A percentile compares a stretch with the other conserved stretches of the same genome.
Conservation (phyloP, 78 protist species). For the Ministeria vibrans region DNA sequence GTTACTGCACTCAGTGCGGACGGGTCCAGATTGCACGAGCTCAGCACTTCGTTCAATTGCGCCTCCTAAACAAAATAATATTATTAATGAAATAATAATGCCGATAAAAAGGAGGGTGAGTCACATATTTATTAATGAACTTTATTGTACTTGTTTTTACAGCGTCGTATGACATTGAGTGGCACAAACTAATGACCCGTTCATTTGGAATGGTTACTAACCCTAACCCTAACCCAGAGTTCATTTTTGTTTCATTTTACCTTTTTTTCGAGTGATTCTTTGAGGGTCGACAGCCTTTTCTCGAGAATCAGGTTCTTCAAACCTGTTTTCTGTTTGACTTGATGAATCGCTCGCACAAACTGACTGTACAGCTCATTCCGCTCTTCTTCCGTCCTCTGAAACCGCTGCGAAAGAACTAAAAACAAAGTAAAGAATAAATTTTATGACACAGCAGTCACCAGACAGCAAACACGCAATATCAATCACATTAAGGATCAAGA, state of each 20-base stretch:
- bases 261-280: constrained; percentile 50
- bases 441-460: background rate
- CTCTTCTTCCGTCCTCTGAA: constrained; percentile 34
- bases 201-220: background rate
- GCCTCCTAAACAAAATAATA: constrained; percentile 39
- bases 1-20: constrained; percentile 37
- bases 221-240: background rate
- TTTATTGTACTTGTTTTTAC: background rate
- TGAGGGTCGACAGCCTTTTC: constrained; percentile 48
- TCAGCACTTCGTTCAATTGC: constrained; percentile 69
- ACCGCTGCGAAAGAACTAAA: constrained; percentile 11
- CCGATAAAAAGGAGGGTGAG: background rate
- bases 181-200: background rate
- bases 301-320: constrained; percentile 62
- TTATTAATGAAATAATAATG: background rate
- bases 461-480: background rate
- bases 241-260: background rate
- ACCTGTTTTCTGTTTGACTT: constrained; percentile 48
- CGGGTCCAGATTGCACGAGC: constrained; percentile 61
- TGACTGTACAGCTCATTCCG: constrained; percentile 64
- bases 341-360: constrained; percentile 38
- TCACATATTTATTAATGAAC: background rate
- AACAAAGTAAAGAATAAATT: background rate
- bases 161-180: background rate
- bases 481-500: background rate